These are phyloP conservation scores for Meyerozyma guilliermondii DNA, from an alignment of 1,139 yeast genomes.

Conservation along the genomic window DNA sequence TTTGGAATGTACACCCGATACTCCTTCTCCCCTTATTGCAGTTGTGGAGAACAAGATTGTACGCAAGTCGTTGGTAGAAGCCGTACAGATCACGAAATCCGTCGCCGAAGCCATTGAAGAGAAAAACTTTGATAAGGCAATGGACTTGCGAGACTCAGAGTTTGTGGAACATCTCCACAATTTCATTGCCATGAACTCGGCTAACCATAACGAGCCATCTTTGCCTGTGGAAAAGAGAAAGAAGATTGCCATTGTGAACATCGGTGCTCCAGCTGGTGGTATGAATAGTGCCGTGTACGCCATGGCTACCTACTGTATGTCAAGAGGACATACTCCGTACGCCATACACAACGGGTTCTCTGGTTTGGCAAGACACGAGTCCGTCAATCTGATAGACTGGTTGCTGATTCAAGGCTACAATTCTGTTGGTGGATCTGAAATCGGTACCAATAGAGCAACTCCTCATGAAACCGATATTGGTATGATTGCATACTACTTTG, in stretches of 20 bases:
- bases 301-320: conserved; percentile 68
- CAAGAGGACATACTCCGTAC: conserved; percentile 68
- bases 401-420: conserved; percentile 71
- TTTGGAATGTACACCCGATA: conserved; percentile 60
- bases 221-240: conserved; percentile 54
- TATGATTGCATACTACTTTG: conserved; percentile 70
- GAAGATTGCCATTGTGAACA: conserved; percentile 71
- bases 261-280: conserved; percentile 84
- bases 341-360: conserved; percentile 75
- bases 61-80: conserved; percentile 65
- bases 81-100: conserved; percentile 62
- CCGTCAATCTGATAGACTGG: conserved; percentile 60
- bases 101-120: conserved; percentile 64
- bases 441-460: conserved; percentile 72
- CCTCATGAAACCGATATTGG: conserved; percentile 68
- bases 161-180: conserved; percentile 69
- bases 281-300: conserved; percentile 75
- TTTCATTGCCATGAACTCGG: conserved; percentile 63
- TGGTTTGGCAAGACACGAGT: conserved; percentile 73
- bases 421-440: conserved; percentile 73
- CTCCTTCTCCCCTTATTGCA: conserved; percentile 76
- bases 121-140: conserved; percentile 60
- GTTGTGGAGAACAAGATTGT: conserved; percentile 68
- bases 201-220: conserved; percentile 60
- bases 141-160: conserved; percentile 64